Percentiles rank a stretch among this genome's conserved stretches.
These are phyloP conservation scores for Didymellaceae sp. DNA, from an alignment of 2,329 filamentous ascomycete species.

Conservation along the genomic window DNA sequence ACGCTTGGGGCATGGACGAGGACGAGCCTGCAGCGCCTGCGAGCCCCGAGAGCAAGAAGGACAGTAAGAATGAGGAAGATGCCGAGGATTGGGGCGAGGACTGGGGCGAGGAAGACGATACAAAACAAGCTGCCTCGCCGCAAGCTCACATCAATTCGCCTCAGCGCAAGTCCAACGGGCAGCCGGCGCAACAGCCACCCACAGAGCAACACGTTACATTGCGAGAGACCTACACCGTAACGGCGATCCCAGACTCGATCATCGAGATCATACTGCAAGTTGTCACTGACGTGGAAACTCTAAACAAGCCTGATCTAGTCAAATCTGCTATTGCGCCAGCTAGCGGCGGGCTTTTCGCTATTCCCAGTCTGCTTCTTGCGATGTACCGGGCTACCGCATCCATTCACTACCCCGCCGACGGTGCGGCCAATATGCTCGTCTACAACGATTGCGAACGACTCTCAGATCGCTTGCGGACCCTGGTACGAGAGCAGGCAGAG, in stretches of 20 bases:
- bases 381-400: constrained; percentile 80
- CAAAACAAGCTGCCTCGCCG: constrained; percentile 21
- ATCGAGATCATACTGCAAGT: constrained; percentile 68
- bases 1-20: constrained; percentile 56
- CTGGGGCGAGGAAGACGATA: constrained; percentile 73
- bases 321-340: constrained; percentile 68
- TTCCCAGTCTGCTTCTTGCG: constrained; percentile 76
- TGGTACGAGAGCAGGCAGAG: constrained; percentile 55
- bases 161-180: constrained; percentile 42
- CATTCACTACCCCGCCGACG: constrained; percentile 71
- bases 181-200: constrained; percentile 30
- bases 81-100: constrained; percentile 73
- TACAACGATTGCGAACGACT: constrained; percentile 70
- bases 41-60: constrained; percentile 26
- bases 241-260: constrained; percentile 82
- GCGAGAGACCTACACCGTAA: constrained; percentile 86
- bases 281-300: constrained; percentile 55
- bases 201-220: constrained; percentile 72
- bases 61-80: constrained; percentile 46
- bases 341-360: constrained; percentile 71
- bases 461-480: constrained; percentile 58
- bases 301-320: constrained; percentile 59
- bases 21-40: constrained; percentile 37
- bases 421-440: constrained; percentile 66
- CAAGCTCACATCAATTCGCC: constrained; percentile 26